Percentiles rank a stretch among this genome's conserved stretches.
phyloP scores from a whole-genome alignment of 768 basidiomycete species.

The Mycena crocata region DNA sequence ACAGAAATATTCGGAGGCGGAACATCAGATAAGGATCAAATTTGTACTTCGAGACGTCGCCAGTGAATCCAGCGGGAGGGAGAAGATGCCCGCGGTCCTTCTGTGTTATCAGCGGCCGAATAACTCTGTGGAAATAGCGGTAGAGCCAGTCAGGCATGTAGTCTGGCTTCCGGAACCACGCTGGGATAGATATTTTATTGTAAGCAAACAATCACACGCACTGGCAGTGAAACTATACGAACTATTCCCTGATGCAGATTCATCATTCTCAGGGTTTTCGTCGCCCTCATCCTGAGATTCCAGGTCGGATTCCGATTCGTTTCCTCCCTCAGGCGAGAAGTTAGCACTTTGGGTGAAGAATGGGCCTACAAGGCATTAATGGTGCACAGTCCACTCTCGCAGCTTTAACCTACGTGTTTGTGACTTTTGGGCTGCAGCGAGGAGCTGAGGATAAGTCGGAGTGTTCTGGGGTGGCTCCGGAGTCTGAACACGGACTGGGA shows the following conservation, averaged over 20 bases:
- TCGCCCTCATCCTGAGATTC: background rate
- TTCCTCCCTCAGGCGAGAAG: background rate
- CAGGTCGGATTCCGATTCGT: background rate
- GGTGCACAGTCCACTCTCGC: background rate
- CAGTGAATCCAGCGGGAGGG: background rate
- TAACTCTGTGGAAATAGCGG: conserved; percentile 9
- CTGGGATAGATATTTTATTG: conserved; percentile 1
- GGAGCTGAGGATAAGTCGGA: background rate
- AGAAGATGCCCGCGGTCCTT: background rate
- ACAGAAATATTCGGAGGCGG: conserved; percentile 34
- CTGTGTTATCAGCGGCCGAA: background rate
- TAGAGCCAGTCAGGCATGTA: conserved; percentile 20
- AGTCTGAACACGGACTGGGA: background rate
- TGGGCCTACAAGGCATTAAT: background rate
- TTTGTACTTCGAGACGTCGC: background rate
- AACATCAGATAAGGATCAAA: conserved; percentile 30
- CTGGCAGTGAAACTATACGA: background rate
- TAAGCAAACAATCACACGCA: background rate
- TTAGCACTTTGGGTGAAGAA: background rate
- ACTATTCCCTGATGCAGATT: background rate
- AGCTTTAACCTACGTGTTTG: background rate
- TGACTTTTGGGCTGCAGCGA: background rate
- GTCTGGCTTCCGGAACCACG: conserved; percentile 18
- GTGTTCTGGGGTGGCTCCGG: background rate
- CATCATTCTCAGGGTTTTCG: background rate